phyloP scores from a whole-genome alignment of 1,284 basidiomycete species.

The Irpex lacteus region DNA sequence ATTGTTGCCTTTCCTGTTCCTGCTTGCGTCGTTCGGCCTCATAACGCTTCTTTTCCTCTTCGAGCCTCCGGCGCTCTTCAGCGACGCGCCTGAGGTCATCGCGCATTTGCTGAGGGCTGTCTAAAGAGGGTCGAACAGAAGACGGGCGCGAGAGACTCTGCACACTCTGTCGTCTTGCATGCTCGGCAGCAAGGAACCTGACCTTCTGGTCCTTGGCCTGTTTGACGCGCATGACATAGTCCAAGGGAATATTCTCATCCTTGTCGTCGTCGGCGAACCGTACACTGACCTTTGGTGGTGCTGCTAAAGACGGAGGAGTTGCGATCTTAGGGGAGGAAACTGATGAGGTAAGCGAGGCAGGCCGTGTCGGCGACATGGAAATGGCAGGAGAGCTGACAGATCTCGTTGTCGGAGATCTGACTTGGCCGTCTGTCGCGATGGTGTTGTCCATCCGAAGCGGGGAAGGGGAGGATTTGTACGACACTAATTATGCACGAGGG shows the following conservation, averaged over 20 bases:
- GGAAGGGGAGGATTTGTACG: constrained; percentile 47
- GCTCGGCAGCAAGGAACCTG: constrained; percentile 60
- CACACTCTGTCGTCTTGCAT: constrained; percentile 40
- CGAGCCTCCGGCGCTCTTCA: constrained; percentile 21
- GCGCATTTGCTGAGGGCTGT: constrained; percentile 1
- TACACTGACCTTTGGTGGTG: constrained; percentile 52
- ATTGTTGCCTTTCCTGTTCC: constrained; percentile 46
- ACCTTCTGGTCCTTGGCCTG: constrained; percentile 72
- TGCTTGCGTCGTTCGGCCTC: constrained; percentile 46
- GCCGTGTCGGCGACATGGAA: constrained; percentile 11
- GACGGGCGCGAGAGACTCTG: neutral
- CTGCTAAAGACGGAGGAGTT: constrained; percentile 3
- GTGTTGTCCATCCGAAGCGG: constrained; percentile 43
- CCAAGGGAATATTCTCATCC: constrained; percentile 65
- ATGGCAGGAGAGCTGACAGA: constrained; percentile 7
- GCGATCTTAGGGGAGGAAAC: constrained; percentile 14
- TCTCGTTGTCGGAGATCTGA: constrained; percentile 1
- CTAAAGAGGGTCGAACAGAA: neutral
- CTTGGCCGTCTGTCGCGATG: constrained; percentile 11
- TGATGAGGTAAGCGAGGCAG: constrained; percentile 7
- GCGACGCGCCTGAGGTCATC: constrained; percentile 8
- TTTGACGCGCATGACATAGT: constrained; percentile 63
- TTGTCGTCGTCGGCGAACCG: constrained; percentile 65
- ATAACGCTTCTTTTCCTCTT: constrained; percentile 37
- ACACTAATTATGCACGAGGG: constrained; percentile 14